These are phyloP conservation scores for Citrus inodora DNA, from an alignment of 345 rosid genomes.

Conservation along the genomic window DNA sequence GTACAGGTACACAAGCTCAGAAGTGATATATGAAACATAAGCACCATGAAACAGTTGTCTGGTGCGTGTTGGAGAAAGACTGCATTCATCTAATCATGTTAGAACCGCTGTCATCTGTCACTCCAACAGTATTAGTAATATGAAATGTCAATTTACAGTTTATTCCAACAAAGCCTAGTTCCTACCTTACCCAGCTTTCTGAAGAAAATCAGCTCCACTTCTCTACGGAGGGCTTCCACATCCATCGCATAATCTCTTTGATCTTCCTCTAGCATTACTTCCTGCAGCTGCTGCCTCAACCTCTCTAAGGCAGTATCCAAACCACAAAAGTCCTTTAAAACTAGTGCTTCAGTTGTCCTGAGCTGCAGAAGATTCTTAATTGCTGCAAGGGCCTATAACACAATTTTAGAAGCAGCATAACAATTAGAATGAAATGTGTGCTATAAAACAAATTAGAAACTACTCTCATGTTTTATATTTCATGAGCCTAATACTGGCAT, in stretches of 20 bases:
- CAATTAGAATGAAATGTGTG: neutral
- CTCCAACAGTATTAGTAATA: neutral
- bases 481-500: neutral
- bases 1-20: neutral
- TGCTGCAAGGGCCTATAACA: constrained; percentile 68
- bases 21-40: neutral
- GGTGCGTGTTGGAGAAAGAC: neutral
- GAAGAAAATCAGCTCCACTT: constrained; percentile 62
- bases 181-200: constrained; percentile 52
- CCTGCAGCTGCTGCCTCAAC: constrained; percentile 62
- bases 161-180: constrained; percentile 16
- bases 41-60: neutral
- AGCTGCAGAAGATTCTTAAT: constrained; percentile 75
- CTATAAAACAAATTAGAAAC: neutral
- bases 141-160: constrained; percentile 9
- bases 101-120: constrained; percentile 18
- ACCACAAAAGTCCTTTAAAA: constrained; percentile 68
- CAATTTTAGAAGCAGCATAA: neutral
- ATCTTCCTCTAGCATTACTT: constrained; percentile 55
- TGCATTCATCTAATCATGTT: constrained; percentile 6
- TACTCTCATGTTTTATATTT: neutral
- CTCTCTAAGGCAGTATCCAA: constrained; percentile 61
- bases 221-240: constrained; percentile 61
- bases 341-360: constrained; percentile 46
- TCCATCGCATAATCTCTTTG: constrained; percentile 63